These are phyloP conservation scores for Podaxis sp. DNA, from an alignment of 768 basidiomycete species.

Conservation along the genomic window DNA sequence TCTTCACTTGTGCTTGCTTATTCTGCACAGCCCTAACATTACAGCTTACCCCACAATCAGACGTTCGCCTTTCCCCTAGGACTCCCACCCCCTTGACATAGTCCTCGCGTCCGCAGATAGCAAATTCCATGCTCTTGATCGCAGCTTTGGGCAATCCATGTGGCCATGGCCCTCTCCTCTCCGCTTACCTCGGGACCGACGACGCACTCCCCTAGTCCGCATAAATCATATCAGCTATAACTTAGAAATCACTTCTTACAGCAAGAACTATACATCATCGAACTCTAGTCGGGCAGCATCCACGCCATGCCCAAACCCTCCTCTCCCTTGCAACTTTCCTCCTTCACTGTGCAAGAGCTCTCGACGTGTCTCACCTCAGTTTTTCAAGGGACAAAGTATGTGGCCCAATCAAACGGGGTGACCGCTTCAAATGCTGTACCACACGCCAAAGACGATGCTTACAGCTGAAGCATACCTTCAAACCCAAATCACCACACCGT, in stretches of 20 bases:
- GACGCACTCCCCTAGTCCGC: conserved; percentile 73
- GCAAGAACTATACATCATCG: conserved; percentile 87
- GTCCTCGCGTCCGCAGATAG: conserved; percentile 95
- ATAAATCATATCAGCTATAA: conserved; percentile 62
- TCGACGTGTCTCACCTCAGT: conserved; percentile 86
- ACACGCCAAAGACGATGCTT: conserved; percentile 71
- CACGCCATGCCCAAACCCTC: conserved; percentile 74
- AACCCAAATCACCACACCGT: conserved; percentile 25
- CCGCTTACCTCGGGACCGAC: conserved; percentile 36
- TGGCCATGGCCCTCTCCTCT: conserved; percentile 69
- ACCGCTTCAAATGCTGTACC: conserved; percentile 67
- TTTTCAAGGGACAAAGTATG: conserved; percentile 68
- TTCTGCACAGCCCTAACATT: not conserved
- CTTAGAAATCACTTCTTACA: conserved; percentile 43
- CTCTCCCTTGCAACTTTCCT: conserved; percentile 79
- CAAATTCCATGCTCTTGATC: conserved; percentile 89
- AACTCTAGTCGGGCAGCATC: conserved; percentile 92
- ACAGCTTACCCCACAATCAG: not conserved
- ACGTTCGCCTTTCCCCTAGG: conserved; percentile 22
- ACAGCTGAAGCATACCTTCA: conserved; percentile 84
- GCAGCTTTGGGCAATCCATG: conserved; percentile 74
- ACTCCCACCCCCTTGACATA: conserved; percentile 71
- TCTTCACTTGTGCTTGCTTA: too few species aligned
- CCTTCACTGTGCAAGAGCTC: conserved; percentile 88
- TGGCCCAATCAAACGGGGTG: conserved; percentile 89